phyloP scores from a whole-genome alignment of 2,329 filamentous ascomycete species.

The Cercospora sp. region DNA sequence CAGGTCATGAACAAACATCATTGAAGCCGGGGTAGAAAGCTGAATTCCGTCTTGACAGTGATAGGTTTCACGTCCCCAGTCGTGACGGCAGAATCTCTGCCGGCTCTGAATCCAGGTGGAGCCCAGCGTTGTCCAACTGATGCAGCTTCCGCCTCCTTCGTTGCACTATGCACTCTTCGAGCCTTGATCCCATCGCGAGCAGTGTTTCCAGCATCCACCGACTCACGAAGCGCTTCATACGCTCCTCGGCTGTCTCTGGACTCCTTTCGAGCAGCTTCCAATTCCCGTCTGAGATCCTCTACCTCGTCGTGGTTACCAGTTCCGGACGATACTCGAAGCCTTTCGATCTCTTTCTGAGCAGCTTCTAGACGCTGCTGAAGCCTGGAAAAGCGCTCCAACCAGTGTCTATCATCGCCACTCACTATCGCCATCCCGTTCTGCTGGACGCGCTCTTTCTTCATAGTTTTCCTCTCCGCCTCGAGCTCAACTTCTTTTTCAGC shows the following conservation, averaged over 20 bases:
- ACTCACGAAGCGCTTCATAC: not conserved
- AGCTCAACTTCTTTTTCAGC: slow-evolving; percentile 7
- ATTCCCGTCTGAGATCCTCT: not conserved
- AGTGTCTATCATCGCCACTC: not conserved
- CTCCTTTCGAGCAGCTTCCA: not conserved
- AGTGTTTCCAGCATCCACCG: not conserved
- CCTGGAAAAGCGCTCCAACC: not conserved
- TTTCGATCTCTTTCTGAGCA: slow-evolving; percentile 7
- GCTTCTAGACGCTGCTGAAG: slow-evolving; percentile 3
- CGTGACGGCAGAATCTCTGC: slow-evolving; percentile 7
- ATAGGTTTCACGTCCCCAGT: slow-evolving; percentile 11
- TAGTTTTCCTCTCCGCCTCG: slow-evolving; percentile 4
- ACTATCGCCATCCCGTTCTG: not conserved
- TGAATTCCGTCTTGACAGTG: slow-evolving; percentile 8
- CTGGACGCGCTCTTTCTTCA: not conserved
- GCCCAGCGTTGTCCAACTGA: slow-evolving; percentile 11
- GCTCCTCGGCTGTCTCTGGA: not conserved
- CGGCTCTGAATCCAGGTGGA: slow-evolving; percentile 10
- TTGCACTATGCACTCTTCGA: slow-evolving; percentile 3
- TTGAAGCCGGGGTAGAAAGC: slow-evolving; percentile 6
- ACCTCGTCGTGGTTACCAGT: not conserved
- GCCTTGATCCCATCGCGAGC: not conserved
- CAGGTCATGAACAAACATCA: not conserved
- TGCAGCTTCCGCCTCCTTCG: slow-evolving; percentile 12
- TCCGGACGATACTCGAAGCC: not conserved